Evolutionary conservation across 2,329 filamentous ascomycete species (phyloP), one percentile per base, ranked within the genome.

Genomic region (Didymosphaeria variabile): DNA sequence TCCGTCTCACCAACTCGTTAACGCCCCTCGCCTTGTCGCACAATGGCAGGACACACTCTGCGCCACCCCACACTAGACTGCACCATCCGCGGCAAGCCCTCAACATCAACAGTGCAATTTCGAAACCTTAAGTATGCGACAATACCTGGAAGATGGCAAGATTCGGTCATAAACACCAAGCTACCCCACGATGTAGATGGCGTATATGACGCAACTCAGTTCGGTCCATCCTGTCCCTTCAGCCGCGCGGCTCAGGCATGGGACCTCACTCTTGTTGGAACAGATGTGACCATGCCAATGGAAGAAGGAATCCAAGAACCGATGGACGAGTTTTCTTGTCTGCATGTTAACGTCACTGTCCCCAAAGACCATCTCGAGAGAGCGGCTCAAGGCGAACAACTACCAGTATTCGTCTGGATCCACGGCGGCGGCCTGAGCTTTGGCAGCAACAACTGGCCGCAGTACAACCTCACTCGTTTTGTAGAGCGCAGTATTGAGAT

Each of bases 351-450:
- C 44, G 67, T 79, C 23, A 77, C 72, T 0, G 71, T 77, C 17
- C 78, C 78, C 0, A 72, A 64, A 21, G 10, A 21, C 46, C 44
- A 42, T 52, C 15, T 12, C 51, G 42, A 56, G 42, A 40, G 10
- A 13, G 44, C 49, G 5, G 3, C 52, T 6, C 23, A 57, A 19
- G 36, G n/a, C 21, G 52, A 61, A 45, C 38, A 29, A 31, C 72
- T 86, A 4, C 85, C 85, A 0, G 84, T 87, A 0, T 76, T 86
- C 29, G 77, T 83, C 1, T 85, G 84, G 67, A 79, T 87, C 3
- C 84, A 87, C 60, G 85, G 85, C 1, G 84, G 85, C n/a, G 84
- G 80, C 0, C 79, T 84, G 38, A 73, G 75, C 7, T 77, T 82
- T 9, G 85, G 84, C 8, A 81, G 80, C 2, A 84, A 82, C 44